Percentiles rank a stretch among this genome's conserved stretches.
Evolutionary conservation across 176 grass and related monocot genomes (phyloP).

Genomic region (Aegilops sharonensis): DNA sequence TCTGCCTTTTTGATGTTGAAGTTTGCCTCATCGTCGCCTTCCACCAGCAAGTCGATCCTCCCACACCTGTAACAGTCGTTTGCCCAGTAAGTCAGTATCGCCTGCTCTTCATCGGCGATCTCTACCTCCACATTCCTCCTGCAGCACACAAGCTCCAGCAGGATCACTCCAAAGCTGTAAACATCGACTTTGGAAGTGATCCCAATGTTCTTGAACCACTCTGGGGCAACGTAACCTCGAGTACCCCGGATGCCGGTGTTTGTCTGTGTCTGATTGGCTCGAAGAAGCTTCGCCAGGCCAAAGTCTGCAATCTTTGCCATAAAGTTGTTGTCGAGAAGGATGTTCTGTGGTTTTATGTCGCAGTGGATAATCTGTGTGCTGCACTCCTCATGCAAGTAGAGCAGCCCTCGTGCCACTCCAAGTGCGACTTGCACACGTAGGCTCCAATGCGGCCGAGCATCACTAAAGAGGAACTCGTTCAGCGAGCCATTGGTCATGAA

Average conservation of each 20-base stretch:
- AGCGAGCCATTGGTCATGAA: conserved; percentile 24
- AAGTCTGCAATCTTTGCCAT: conserved; percentile 48
- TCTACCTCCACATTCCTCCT: conserved; percentile 37
- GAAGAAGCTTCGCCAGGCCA: conserved; percentile 48
- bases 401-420: conserved; percentile 38
- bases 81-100: conserved; percentile 44
- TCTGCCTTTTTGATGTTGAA: conserved; percentile 22
- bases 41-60: conserved; percentile 36
- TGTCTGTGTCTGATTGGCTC: conserved; percentile 38
- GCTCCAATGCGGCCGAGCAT: not conserved
- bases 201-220: conserved; percentile 46
- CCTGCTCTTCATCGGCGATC: not conserved
- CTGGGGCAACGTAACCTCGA: conserved; percentile 44
- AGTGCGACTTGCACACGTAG: conserved; percentile 8
- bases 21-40: conserved; percentile 27
- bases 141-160: conserved; percentile 43
- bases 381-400: conserved; percentile 49
- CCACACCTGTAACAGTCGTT: conserved; percentile 43
- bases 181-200: conserved; percentile 44
- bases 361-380: conserved; percentile 47
- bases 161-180: conserved; percentile 46
- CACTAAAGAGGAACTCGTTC: not conserved
- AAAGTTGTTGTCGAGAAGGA: conserved; percentile 28
- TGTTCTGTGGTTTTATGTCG: conserved; percentile 50
- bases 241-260: conserved; percentile 41